phyloP scores from a whole-genome alignment of 306 rosid genomes.

The Quercus aquifolioides region DNA sequence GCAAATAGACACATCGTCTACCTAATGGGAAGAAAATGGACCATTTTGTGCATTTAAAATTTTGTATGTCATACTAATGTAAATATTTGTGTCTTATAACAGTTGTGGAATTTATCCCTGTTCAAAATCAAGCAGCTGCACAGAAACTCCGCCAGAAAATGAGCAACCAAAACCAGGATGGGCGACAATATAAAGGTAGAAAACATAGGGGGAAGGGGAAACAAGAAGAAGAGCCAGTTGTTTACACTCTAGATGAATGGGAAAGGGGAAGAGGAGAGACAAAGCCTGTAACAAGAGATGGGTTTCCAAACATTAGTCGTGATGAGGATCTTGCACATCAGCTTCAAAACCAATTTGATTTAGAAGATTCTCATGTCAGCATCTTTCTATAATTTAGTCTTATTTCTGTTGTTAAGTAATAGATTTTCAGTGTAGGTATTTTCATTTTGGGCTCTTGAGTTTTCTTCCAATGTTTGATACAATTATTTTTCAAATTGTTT shows the following conservation, averaged over 20 bases:
- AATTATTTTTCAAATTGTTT: conserved; percentile 15
- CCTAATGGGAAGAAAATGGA: background rate
- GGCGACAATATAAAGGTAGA: conserved; percentile 38
- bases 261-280: conserved; percentile 57
- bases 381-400: background rate
- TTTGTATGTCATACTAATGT: background rate
- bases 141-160: conserved; percentile 83
- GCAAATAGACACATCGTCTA: background rate
- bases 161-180: conserved; percentile 46
- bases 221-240: conserved; percentile 47
- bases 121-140: conserved; percentile 93
- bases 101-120: conserved; percentile 77
- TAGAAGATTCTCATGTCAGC: conserved; percentile 66
- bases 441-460: background rate
- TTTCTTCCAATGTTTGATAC: conserved; percentile 5
- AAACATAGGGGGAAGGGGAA: conserved; percentile 57
- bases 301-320: conserved; percentile 23
- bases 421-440: background rate
- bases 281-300: conserved; percentile 23
- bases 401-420: background rate
- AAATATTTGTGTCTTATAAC: conserved; percentile 12
- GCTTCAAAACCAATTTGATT: conserved; percentile 71
- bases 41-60: background rate
- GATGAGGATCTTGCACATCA: conserved; percentile 85
- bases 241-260: conserved; percentile 69